A percentile compares a stretch with the other conserved stretches of the same genome.
These are phyloP conservation scores for Stropharia rugosoannulata DNA, from an alignment of 768 basidiomycete genomes.

Conservation along the genomic window DNA sequence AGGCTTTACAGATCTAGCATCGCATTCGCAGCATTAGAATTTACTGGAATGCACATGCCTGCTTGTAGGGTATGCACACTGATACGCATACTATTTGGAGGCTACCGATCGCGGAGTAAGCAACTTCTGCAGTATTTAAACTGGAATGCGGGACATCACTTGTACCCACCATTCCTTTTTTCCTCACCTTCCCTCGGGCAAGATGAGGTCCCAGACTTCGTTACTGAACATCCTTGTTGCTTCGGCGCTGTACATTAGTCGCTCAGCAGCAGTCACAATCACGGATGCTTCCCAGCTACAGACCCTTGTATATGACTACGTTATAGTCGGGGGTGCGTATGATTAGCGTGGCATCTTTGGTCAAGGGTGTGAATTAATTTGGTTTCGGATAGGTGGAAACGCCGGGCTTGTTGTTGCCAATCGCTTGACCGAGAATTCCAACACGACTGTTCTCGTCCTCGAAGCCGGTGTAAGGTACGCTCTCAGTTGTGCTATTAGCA, in stretches of 20 bases:
- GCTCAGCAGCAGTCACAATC: neutral
- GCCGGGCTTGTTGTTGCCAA: conserved; percentile 9
- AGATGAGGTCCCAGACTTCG: too few relatives aligned
- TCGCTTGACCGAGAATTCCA: conserved; percentile 8
- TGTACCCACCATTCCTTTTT: too few relatives aligned
- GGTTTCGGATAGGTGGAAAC: conserved; percentile 4
- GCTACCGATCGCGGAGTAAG: too few relatives aligned
- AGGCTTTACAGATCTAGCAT: too few relatives aligned
- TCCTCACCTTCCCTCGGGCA: too few relatives aligned
- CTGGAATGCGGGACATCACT: too few relatives aligned
- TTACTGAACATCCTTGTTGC: neutral
- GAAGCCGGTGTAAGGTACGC: conserved; percentile 11
- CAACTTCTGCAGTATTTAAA: too few relatives aligned
- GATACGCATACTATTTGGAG: too few relatives aligned
- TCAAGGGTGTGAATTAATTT: neutral
- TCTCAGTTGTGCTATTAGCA: neutral
- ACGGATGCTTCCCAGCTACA: conserved; percentile 5
- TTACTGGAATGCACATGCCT: too few relatives aligned
- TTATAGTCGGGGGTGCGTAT: conserved; percentile 10
- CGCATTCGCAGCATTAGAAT: too few relatives aligned
- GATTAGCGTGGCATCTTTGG: neutral
- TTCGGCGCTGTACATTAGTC: neutral
- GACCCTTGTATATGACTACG: conserved; percentile 5
- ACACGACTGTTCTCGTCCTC: conserved; percentile 7
- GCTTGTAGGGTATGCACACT: too few relatives aligned